These are phyloP conservation scores for Ruellia speciosa DNA, from an alignment of 305 asterid genomes.

Conservation along the genomic window DNA sequence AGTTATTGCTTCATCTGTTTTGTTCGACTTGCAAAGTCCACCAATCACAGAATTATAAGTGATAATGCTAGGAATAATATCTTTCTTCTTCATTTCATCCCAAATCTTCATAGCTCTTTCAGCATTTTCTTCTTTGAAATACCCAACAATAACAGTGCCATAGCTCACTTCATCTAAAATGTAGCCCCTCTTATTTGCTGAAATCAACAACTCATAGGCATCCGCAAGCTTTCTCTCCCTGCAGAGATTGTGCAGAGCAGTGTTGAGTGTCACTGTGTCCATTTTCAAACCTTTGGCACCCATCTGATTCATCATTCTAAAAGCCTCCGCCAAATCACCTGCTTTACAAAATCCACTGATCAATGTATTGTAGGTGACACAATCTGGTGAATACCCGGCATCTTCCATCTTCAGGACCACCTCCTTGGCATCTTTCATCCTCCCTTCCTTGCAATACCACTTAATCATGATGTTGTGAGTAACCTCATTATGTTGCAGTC, in stretches of 20 bases:
- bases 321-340: constrained; percentile 64
- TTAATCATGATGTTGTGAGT: constrained; percentile 70
- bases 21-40: constrained; percentile 71
- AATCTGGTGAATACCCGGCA: constrained; percentile 47
- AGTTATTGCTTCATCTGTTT: constrained; percentile 50
- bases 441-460: constrained; percentile 74
- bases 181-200: constrained; percentile 63
- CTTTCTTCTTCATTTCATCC: constrained; percentile 73
- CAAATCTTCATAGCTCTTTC: constrained; percentile 62
- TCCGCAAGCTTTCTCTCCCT: constrained; percentile 50
- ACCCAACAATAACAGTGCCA: constrained; percentile 73
- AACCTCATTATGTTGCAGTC: constrained; percentile 42
- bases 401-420: constrained; percentile 49
- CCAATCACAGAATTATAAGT: constrained; percentile 68
- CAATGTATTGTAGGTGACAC: constrained; percentile 70
- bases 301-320: constrained; percentile 54
- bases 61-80: constrained; percentile 50
- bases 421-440: constrained; percentile 55
- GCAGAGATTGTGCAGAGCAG: constrained; percentile 52
- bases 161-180: constrained; percentile 80
- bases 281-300: constrained; percentile 61
- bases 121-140: constrained; percentile 47
- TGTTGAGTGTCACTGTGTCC: constrained; percentile 72
- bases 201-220: constrained; percentile 50
- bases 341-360: constrained; percentile 52